phyloP scores from a whole-genome alignment of 2,329 filamentous ascomycete species.

The Fusarium veterinarium region DNA sequence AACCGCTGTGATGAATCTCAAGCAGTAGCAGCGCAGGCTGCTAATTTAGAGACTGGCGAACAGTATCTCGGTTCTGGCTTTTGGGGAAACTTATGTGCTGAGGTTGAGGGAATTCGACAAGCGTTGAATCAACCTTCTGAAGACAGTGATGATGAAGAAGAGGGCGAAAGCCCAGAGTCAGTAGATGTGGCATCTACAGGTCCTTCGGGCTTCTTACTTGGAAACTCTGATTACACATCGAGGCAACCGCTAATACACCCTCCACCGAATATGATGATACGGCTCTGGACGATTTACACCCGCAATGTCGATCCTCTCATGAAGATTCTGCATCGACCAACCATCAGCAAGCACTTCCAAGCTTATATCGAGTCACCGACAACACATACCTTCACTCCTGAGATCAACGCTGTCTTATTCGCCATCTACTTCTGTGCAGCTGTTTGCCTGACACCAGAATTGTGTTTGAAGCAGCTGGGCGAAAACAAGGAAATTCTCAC shows the following conservation, averaged over 20 bases:
- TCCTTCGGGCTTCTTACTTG: conserved; percentile 45
- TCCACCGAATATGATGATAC: conserved; percentile 51
- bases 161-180: conserved; percentile 49
- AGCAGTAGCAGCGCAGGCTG: conserved; percentile 31
- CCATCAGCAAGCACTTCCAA: conserved; percentile 46
- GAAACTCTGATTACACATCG: conserved; percentile 41
- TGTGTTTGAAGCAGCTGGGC: conserved; percentile 49
- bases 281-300: conserved; percentile 52
- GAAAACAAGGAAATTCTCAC: conserved; percentile 50
- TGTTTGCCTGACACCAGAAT: conserved; percentile 48
- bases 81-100: conserved; percentile 56
- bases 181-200: conserved; percentile 36
- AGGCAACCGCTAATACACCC: conserved; percentile 49
- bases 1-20: conserved; percentile 28
- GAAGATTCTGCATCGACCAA: conserved; percentile 59
- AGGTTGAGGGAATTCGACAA: conserved; percentile 59
- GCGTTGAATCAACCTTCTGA: conserved; percentile 58
- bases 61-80: conserved; percentile 58
- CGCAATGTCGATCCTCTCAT: conserved; percentile 57
- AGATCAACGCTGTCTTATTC: conserved; percentile 54
- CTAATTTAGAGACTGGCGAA: conserved; percentile 35
- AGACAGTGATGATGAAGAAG: conserved; percentile 51
- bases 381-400: conserved; percentile 30
- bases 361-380: conserved; percentile 41
- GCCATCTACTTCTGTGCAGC: conserved; percentile 57